Evolutionary conservation across 108 stramenopile genomes (phyloP), one percentile per base, ranked within the genome.

Genomic region (Chaetoceros muelleri): DNA sequence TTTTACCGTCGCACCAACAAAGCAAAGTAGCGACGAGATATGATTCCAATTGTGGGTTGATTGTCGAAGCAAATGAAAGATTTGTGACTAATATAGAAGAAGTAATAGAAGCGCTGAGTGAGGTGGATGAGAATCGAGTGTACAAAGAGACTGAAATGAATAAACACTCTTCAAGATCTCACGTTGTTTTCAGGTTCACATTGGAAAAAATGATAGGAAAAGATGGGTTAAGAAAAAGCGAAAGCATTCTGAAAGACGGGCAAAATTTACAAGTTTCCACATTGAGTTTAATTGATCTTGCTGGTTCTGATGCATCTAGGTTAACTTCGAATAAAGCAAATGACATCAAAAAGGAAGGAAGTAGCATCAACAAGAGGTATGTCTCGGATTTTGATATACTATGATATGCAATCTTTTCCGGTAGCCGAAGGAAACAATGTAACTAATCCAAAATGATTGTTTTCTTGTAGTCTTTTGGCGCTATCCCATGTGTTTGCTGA

Each of bases 81-180:
- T 19, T 44, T 5, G 73, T 75, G 13, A 21, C 53, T n/a, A 46
- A 54, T 24, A 47, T 68, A 3, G 27, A 45, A 2, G 69, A 72
- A 18, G 58, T 78, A 1, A 49, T 57, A 51, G 18, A 50, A 0
- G 21, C 73, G 17, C 48, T 82, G 23, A 30, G 27, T 17, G 44
- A 20, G 1, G 81, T 73, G 27, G 81, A 82, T 40, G 57, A 47
- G 0, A 62, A 72, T 34, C 75, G 69, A 50, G 48, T 70, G 46
- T 68, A 65, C 48, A 76, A 76, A 1, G 67, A 70, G 16, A 82
- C 81, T 2, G 73, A 70, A 26, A 82, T 82, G 81, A 82, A 82
- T 48, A 62, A 64, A 2, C 67, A 73, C 31, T 70, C 67, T 1
- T 73, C 75, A 29, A 71, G 81, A 40, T 76, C 74, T 18, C 81